Percentiles rank a stretch among this genome's conserved stretches.
phyloP scores from a whole-genome alignment of 2,329 filamentous ascomycete genomes.

The Fusarium napiforme region DNA sequence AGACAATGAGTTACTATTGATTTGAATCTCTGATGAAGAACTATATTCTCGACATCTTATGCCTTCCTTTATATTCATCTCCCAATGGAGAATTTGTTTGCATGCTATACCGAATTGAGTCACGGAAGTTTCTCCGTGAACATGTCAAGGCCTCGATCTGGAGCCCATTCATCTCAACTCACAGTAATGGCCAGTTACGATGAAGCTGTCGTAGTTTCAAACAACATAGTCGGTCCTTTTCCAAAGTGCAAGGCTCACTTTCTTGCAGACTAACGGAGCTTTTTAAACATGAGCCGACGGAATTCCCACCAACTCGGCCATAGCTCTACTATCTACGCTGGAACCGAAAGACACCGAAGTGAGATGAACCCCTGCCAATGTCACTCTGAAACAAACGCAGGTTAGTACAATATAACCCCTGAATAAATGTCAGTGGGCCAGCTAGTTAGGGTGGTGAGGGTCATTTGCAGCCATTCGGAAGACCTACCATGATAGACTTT shows the following conservation, averaged over 20 bases:
- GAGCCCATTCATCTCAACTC: not conserved
- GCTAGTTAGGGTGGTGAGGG: too few relatives aligned
- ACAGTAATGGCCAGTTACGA: not conserved
- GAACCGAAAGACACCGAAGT: not conserved
- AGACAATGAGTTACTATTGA: not conserved
- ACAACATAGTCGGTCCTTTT: slow-evolving; percentile 16
- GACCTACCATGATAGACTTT: too few relatives aligned
- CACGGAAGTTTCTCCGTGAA: slow-evolving; percentile 18
- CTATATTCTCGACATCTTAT: not conserved
- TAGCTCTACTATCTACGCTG: not conserved
- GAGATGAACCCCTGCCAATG: not conserved
- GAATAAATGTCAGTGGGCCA: too few relatives aligned
- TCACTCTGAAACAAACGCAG: slow-evolving; percentile 5
- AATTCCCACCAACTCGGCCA: not conserved
- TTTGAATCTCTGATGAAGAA: not conserved
- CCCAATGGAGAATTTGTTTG: not conserved
- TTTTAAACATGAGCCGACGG: slow-evolving; percentile 10
- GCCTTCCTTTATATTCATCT: not conserved
- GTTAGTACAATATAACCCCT: not conserved
- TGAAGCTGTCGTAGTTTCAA: not conserved
- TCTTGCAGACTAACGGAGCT: not conserved
- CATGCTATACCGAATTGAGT: not conserved
- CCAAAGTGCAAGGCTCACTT: not conserved
- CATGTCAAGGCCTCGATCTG: not conserved
- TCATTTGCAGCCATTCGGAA: too few relatives aligned